Base-by-base conservation (phyloP, 139 green algal species). In the Chloropicon primus region DNA sequence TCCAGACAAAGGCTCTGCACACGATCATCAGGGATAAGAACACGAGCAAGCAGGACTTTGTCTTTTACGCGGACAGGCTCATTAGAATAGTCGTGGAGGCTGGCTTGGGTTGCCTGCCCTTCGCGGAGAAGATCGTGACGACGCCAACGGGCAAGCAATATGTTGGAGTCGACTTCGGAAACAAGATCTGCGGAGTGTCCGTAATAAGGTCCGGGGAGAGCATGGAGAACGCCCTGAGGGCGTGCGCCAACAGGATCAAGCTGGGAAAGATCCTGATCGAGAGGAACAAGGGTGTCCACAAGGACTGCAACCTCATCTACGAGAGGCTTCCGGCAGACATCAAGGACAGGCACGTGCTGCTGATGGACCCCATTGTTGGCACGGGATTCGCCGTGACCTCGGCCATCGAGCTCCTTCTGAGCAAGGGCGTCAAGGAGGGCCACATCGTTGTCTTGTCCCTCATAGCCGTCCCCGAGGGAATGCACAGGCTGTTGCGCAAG, bases 251-350 rank as follows among this genome's bases (percentile, higher is more conserved):
- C 79, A 92, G 94, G 73, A 94, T 98, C 86, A 97, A 97, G 85
- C 94, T 99, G 26, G 95, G 95, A 77, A 99, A 99, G 85, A 97
- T 99, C 41, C 87, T 99, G 28, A 89, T 99, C 71, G 88, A 94
- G 80, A 83, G 88, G 83, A 82, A 28, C 5, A 74, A 21, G 71
- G 74, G 25, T 3, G 21, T 21, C 10, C 17, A 75, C 74, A 78
- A 78, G 21, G 74, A 54, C 21, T 28, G 23, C 71, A 62, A 26
- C 71, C 23, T 72, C 3, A 78, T 78, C 25, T 98, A 98, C 82
- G 92, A 98, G 85, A 97, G 96, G 86, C 88, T 98, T n/a, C 94
- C 94, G 0, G 75, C 54, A 2, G 94, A 98, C 89, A 97, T 98
- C 73, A 85, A 88, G 1, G 79, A 97, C 28, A 85, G 94, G 17